phyloP scores from a whole-genome alignment of 805 yeast genomes.

The Zygotorulaspora sp. region DNA sequence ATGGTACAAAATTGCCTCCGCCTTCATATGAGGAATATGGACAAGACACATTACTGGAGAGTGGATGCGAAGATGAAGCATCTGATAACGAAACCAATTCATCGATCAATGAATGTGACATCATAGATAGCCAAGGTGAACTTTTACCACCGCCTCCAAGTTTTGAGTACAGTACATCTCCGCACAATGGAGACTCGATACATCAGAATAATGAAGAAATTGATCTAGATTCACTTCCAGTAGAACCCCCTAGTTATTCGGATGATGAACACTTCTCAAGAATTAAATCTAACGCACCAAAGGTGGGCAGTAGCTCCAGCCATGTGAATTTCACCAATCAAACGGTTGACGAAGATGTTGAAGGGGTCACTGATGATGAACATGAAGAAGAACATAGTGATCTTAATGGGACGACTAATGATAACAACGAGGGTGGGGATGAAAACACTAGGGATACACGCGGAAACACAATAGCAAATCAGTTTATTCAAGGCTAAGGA shows the following conservation, averaged over 20 bases:
- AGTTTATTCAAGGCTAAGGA: slow-evolving; percentile 13
- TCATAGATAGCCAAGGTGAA: slow-evolving; percentile 29
- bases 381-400: slow-evolving; percentile 5
- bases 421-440: slow-evolving; percentile 3
- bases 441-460: slow-evolving; percentile 7
- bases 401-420: slow-evolving; percentile 1
- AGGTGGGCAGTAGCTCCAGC: slow-evolving; percentile 7
- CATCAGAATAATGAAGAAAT: slow-evolving; percentile 28
- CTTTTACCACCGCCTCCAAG: slow-evolving; percentile 38
- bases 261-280: slow-evolving; percentile 17
- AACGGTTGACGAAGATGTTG: background rate
- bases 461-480: slow-evolving; percentile 17
- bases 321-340: slow-evolving; percentile 1
- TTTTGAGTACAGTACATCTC: slow-evolving; percentile 34
- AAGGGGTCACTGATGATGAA: slow-evolving; percentile 7
- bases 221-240: slow-evolving; percentile 34
- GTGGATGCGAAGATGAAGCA: slow-evolving; percentile 50
- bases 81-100: slow-evolving; percentile 33
- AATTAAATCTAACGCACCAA: slow-evolving; percentile 5
- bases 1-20: slow-evolving; percentile 87
- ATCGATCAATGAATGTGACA: slow-evolving; percentile 25
- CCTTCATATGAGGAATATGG: slow-evolving; percentile 83
- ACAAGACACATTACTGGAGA: slow-evolving; percentile 71
- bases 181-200: slow-evolving; percentile 7
- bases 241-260: slow-evolving; percentile 40